phyloP scores from a whole-genome alignment of 2,329 filamentous ascomycete genomes.

The Seiridium unicorne region DNA sequence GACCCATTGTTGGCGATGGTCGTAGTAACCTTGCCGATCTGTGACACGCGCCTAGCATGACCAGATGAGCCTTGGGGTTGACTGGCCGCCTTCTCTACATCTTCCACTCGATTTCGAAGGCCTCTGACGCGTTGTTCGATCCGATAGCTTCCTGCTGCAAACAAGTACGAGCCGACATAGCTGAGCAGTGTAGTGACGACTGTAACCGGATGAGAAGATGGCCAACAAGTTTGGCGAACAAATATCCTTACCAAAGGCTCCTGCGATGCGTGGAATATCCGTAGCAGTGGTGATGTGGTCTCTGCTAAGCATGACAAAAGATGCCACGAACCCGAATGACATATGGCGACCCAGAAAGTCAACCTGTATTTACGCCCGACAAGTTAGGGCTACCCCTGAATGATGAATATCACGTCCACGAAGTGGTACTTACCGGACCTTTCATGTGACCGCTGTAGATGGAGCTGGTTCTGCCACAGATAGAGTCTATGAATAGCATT shows the following conservation, averaged over 20 bases:
- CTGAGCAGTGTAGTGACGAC: conserved; percentile 23
- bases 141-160: conserved; percentile 19
- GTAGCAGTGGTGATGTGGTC: conserved; percentile 22
- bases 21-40: conserved; percentile 13
- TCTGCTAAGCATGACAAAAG: conserved; percentile 28
- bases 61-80: conserved; percentile 15
- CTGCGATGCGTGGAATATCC: conserved; percentile 23
- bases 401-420: no score
- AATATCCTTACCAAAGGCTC: conserved; percentile 22
- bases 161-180: conserved; percentile 20
- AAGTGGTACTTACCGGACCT: conserved; percentile 18
- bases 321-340: conserved; percentile 29
- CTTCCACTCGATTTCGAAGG: conserved; percentile 9
- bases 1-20: conserved; percentile 14
- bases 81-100: conserved; percentile 17
- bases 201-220: conserved; percentile 3
- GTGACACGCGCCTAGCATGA: conserved; percentile 14
- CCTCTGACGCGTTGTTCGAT: conserved; percentile 22
- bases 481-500: conserved; percentile 21
- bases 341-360: conserved; percentile 30
- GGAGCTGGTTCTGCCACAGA: conserved; percentile 13
- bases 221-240: neutral
- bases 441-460: conserved; percentile 24
- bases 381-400: neutral
- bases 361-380: conserved; percentile 6